Evolutionary conservation across 768 basidiomycete species (phyloP).

Genomic region (Phylloporus scabripes): DNA sequence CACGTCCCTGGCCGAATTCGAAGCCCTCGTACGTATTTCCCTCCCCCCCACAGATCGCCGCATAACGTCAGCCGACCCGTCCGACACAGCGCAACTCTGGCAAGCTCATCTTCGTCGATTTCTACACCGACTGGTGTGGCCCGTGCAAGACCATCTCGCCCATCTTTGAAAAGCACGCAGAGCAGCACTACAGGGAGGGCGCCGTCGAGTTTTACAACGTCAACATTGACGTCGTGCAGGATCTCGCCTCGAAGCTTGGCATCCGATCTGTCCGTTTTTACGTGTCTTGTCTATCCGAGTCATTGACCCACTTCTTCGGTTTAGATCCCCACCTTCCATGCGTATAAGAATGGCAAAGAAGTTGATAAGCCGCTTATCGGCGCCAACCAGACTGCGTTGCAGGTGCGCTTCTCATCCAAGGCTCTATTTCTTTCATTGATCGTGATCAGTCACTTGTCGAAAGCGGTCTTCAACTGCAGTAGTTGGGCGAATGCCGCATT

Average conservation of each 20-base stretch:
- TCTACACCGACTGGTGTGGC: slow-evolving; percentile 1
- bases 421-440: too few relatives aligned
- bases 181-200: background rate
- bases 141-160: background rate
- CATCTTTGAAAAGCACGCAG: background rate
- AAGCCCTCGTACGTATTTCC: background rate
- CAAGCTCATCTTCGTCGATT: background rate
- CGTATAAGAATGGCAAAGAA: background rate
- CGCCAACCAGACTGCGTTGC: background rate
- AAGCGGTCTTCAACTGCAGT: too few relatives aligned
- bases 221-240: background rate
- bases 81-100: background rate
- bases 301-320: background rate
- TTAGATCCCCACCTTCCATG: background rate
- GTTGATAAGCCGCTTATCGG: background rate
- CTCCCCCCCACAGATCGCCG: too few relatives aligned
- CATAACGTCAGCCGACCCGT: background rate
- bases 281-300: background rate
- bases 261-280: background rate
- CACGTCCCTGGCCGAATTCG: background rate
- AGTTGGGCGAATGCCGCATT: too few relatives aligned
- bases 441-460: too few relatives aligned
- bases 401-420: background rate
- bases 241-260: background rate
- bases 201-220: background rate